These are phyloP conservation scores for Abelmoschus esculentus DNA, from an alignment of 345 rosid species.

Conservation along the genomic window DNA sequence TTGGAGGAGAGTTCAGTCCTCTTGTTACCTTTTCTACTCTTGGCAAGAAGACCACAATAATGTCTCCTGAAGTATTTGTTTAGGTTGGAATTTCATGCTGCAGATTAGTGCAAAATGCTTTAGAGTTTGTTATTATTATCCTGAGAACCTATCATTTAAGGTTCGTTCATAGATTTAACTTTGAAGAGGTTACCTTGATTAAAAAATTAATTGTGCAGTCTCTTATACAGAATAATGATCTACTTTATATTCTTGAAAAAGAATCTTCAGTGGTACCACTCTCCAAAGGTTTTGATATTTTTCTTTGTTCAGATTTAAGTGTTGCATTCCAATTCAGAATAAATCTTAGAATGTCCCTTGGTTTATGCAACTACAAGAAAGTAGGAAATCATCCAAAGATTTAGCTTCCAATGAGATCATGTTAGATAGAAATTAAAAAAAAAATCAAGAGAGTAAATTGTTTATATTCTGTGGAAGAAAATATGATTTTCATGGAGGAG, in stretches of 20 bases:
- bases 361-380: slow-evolving; percentile 29
- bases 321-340: slow-evolving; percentile 57
- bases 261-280: slow-evolving; percentile 70
- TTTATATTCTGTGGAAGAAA: slow-evolving; percentile 44
- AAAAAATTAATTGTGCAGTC: slow-evolving; percentile 99
- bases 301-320: slow-evolving; percentile 60
- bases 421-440: slow-evolving; percentile 21
- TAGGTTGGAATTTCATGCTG: slow-evolving; percentile 43
- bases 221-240: slow-evolving; percentile 74
- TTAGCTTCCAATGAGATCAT: slow-evolving; percentile 27
- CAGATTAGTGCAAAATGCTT: slow-evolving; percentile 93
- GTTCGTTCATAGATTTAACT: slow-evolving; percentile 94
- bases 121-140: slow-evolving; percentile 89
- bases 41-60: slow-evolving; percentile 94
- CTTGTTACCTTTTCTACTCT: slow-evolving; percentile 83
- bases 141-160: slow-evolving; percentile 98
- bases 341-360: slow-evolving; percentile 24
- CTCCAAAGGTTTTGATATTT: slow-evolving; percentile 58
- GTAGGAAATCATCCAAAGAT: slow-evolving; percentile 28
- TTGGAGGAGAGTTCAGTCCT: slow-evolving; percentile 89
- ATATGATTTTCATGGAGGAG: slow-evolving; percentile 53
- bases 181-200: no score
- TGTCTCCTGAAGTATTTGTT: slow-evolving; percentile 93
- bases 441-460: slow-evolving; percentile 32
- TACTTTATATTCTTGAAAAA: slow-evolving; percentile 69